Base-by-base conservation (phyloP, 2,329 filamentous ascomycete species). In the Aspergillus bombycis region DNA sequence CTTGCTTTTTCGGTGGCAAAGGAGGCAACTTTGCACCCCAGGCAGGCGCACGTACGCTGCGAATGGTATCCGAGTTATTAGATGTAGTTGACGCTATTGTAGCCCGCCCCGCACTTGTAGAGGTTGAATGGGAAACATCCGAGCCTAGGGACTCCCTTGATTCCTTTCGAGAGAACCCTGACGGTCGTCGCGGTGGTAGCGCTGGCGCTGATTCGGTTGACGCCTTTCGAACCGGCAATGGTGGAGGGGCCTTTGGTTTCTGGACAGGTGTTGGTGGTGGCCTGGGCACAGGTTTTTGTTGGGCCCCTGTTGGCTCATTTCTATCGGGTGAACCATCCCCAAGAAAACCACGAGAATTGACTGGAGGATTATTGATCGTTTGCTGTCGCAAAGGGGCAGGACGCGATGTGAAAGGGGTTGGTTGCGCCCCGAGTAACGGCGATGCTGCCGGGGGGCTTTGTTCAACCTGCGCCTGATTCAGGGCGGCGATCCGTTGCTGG, bases 21-120 rank as follows among this genome's bases (percentile, higher is more conserved):
- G 82, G 78, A 58, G 87, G 87, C 11, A 88, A 74, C 43, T 82
- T 80, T 16, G 81, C 74, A 56, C 86, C 85, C 76, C 83, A 89
- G 54, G 83, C 82, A 11, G 87, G 87, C 7, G 86, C 84, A 69
- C 82, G 82, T 55, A 85, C 75, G 50, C 46, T 61, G n/a, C 79
- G 76, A 62, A 76, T 74, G 28, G 74, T 68, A 43, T 69, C 66
- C 61, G 74, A 68, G 26, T 75, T 69, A 30, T 73, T 57, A 62
- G 72, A 74, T 36, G 73, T 71, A 41, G 70, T 73, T 62, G 72
- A 72, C 55, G 75, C 75, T n/a, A 71, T 75, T 58, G 70, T 66
- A 32, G 73, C 78, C 30, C 75, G 75, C 41, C 75, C 80, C 28
- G 80, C 77, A 57, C 79, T 80, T 43, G 79, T 56, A 45, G 70